Evolutionary conservation across 306 rosid genomes (phyloP).

Genomic region (Cucurbita maxima): DNA sequence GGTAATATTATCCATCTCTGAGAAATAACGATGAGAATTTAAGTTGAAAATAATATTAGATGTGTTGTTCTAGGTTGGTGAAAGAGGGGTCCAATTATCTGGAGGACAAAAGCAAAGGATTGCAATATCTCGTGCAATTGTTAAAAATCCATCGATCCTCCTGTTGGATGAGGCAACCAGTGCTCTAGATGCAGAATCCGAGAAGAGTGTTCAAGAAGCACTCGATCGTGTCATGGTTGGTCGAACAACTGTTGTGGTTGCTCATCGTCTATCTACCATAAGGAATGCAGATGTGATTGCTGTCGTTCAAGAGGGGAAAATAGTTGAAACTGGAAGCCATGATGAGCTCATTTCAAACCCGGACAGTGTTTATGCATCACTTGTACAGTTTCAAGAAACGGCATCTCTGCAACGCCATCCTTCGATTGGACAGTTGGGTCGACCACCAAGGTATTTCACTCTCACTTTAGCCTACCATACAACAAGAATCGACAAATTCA

Average conservation of each 20-base stretch:
- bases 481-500: too few relatives aligned
- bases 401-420: slow-evolving; percentile 47
- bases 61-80: slow-evolving; percentile 60
- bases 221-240: slow-evolving; percentile 96
- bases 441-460: slow-evolving; percentile 47
- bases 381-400: slow-evolving; percentile 64
- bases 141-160: slow-evolving; percentile 79
- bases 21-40: background rate
- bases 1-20: slow-evolving; percentile 19
- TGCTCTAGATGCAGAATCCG: slow-evolving; percentile 88
- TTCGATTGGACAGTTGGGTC: slow-evolving; percentile 35
- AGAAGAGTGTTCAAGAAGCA: slow-evolving; percentile 94
- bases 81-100: slow-evolving; percentile 89
- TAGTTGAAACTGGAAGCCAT: slow-evolving; percentile 88
- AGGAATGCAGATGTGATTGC: slow-evolving; percentile 76
- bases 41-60: background rate
- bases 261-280: slow-evolving; percentile 88
- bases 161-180: slow-evolving; percentile 92
- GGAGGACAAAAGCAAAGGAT: slow-evolving; percentile 97
- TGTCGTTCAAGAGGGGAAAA: slow-evolving; percentile 70
- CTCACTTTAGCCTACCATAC: background rate
- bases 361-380: slow-evolving; percentile 61
- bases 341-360: slow-evolving; percentile 70
- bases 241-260: slow-evolving; percentile 77
- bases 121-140: slow-evolving; percentile 80